Evolutionary conservation across 441 rosid genomes (phyloP), one percentile per base, ranked within the genome.

Genomic region (Bruguiera hainesii): DNA sequence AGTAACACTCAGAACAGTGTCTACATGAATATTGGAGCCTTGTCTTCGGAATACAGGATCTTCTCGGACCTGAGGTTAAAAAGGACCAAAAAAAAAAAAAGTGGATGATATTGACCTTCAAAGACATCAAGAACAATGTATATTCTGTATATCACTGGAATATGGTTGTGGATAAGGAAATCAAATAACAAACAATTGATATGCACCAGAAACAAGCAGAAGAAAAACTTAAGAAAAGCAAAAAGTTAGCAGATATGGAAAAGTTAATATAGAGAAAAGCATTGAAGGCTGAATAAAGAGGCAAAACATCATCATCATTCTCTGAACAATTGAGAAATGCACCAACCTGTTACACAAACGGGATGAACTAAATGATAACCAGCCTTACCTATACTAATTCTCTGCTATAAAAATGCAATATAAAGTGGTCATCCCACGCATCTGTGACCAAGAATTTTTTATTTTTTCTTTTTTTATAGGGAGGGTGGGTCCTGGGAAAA

Each of bases 31-130:
- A 72, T 90, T 84, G 11, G 96, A 84, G 60, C 97, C 97, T 68
- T 93, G 96, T 85, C 98, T 87, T 29, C 97, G 98, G 81, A 96
- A 96, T 56, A 95, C 88, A 52, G 98, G 97, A 78, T 95, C 99
- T 78, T 92, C 95, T 35, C 89, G 89, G 51, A 95, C 96, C 99
- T 95, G 70, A 65, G 65, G 46, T 19, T 28, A 31, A 25, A 7
- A 26, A 26, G 26, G 26, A 2, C 2, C 2, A 26, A 26, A 63
- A 25, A 33, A 72, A 1, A 33, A 33, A 33, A 19, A 63, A 64
- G 26, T 53, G 23, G 57, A 9, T 53, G 23, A 21, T 53, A 8
- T 21, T 53, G 57, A 53, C 15, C 28, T 28, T 53, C 28, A 53
- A 8, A 21, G 21, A 53, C 57, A 53, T 53, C 23, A 21, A 53